phyloP scores from a whole-genome alignment of 805 yeast species.

The Suhomyces faveliae region DNA sequence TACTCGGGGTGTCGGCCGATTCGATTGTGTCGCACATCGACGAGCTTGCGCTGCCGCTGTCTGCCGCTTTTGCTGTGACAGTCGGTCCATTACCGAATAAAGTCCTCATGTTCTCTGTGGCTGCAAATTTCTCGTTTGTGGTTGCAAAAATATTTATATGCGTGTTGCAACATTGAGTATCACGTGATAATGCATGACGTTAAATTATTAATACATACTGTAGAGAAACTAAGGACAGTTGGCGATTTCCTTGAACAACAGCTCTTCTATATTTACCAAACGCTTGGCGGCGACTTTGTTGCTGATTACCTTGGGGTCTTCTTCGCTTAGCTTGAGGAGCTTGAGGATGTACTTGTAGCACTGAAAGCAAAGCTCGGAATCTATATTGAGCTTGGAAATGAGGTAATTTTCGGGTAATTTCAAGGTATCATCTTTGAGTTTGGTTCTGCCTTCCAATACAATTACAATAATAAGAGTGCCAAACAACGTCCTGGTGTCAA shows the following conservation, averaged over 20 bases:
- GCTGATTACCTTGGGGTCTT: slow-evolving; percentile 23
- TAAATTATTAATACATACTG: not conserved
- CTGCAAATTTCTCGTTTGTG: slow-evolving; percentile 7
- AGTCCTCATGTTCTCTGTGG: slow-evolving; percentile 10
- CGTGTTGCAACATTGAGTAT: not conserved
- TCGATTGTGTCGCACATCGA: not conserved
- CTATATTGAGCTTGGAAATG: slow-evolving; percentile 13
- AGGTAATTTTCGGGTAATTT: slow-evolving; percentile 21
- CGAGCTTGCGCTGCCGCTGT: not conserved
- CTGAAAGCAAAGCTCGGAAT: slow-evolving; percentile 15
- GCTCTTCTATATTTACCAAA: slow-evolving; percentile 7
- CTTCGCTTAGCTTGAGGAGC: slow-evolving; percentile 21
- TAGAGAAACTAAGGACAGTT: not conserved
- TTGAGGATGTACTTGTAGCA: slow-evolving; percentile 28
- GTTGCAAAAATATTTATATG: not conserved
- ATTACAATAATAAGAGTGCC: slow-evolving; percentile 26
- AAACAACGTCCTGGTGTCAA: slow-evolving; percentile 32
- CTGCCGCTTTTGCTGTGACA: not conserved
- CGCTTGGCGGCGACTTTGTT: slow-evolving; percentile 23
- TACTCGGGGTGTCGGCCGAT: not conserved
- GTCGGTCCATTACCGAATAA: not conserved
- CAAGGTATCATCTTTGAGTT: slow-evolving; percentile 14
- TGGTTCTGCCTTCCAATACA: slow-evolving; percentile 20
- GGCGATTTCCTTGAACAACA: not conserved
- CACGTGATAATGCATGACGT: not conserved